Base-by-base conservation (phyloP, 179 eudicot genomes). In the Silene vulgaris region DNA sequence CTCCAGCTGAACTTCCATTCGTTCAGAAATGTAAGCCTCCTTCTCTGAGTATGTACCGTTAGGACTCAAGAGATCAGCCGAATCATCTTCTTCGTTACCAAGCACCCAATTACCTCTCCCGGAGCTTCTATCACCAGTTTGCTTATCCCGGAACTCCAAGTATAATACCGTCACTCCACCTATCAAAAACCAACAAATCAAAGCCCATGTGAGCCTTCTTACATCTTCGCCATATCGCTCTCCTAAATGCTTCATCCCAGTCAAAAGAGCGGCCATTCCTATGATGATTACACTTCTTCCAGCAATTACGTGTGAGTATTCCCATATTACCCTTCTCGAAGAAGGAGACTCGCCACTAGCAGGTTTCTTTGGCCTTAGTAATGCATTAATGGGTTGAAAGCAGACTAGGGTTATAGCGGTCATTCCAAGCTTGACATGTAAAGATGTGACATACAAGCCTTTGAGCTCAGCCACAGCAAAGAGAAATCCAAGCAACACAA, bases 391-490 rank as follows among this genome's bases (percentile, higher is more conserved):
- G 4, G 97, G 98, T 73, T 94, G 98, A 68, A 82, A 75, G 68
- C 89, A 88, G 60, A 85, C 97, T 64, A 94, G 76, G 28, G 81
- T 16, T 72, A 94, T 83, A 68, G 92, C 97, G 21, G 87, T 30
- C 76, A 92, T 74, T 52, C 98, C 98, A 69, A 92, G 89, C 82
- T 89, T 94, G 19, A 90, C 97, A 74, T 94, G 98, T 64, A 87
- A 9, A 8, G 96, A 92, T 35, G 80, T 79, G 3, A 90, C 60
- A 72, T 78, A 80, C 20, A 94, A 82, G 77, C 96, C 98, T 81
- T 88, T 89, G 45, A 94, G 97, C 82, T 94, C 98, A 43, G 98
- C 97, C 19, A 89, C 94, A 60, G 98, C 98, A 78, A 94, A 94
- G 65, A 94, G 92, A 81, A 94, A 89, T 16, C 98, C 98, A 30